Percentiles rank a stretch among this genome's conserved stretches.
phyloP scores from a whole-genome alignment of 305 asterid genomes.

The Withania somnifera region DNA sequence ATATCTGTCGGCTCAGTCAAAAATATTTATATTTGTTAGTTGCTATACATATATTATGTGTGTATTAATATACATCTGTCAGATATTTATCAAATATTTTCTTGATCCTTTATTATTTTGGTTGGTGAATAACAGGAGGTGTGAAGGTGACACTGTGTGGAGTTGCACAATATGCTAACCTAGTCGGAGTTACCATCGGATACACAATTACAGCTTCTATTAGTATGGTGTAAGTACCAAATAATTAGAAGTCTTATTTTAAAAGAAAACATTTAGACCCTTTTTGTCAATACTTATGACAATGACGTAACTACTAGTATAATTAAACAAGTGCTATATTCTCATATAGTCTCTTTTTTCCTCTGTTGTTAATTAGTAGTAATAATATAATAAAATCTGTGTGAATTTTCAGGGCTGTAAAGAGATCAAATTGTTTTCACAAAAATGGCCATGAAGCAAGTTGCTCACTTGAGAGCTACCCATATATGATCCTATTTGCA shows the following conservation, averaged over 20 bases:
- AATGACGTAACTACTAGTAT: neutral
- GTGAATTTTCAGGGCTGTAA: slow-evolving; percentile 40
- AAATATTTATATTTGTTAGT: neutral
- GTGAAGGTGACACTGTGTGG: slow-evolving; percentile 51
- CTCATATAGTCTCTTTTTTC: neutral
- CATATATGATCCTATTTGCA: slow-evolving; percentile 50
- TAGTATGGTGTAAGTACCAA: slow-evolving; percentile 66
- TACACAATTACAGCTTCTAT: slow-evolving; percentile 71
- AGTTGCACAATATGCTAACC: slow-evolving; percentile 56
- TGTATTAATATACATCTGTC: too few relatives aligned
- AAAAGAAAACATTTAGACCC: neutral
- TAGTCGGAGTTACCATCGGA: slow-evolving; percentile 64
- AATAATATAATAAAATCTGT: neutral
- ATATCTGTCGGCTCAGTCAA: neutral
- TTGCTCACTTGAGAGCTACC: slow-evolving; percentile 40
- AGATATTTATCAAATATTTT: neutral
- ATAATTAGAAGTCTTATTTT: too few relatives aligned
- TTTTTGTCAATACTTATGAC: neutral
- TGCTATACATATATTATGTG: neutral
- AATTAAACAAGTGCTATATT: neutral
- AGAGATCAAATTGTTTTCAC: slow-evolving; percentile 58
- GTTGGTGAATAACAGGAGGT: slow-evolving; percentile 41
- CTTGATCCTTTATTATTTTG: neutral
- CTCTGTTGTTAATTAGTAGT: neutral
- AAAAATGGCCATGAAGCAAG: slow-evolving; percentile 21